Percentiles rank a stretch among this genome's conserved stretches.
These are phyloP conservation scores for Termitomyces sp. DNA, from an alignment of 768 basidiomycete genomes.

Conservation along the genomic window DNA sequence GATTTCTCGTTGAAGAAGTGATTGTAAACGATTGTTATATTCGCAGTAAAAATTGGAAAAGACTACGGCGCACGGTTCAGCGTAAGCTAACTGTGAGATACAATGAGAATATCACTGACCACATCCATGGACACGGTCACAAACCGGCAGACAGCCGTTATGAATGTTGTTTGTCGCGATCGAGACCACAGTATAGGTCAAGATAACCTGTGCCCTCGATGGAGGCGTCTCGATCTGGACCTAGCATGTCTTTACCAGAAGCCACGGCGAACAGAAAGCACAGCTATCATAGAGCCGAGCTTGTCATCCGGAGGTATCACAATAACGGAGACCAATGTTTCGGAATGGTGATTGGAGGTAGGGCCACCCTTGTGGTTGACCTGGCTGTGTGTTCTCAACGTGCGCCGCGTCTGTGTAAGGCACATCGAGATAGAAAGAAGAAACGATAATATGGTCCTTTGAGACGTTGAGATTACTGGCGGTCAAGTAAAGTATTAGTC, in stretches of 20 bases:
- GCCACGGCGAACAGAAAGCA: conserved; percentile 12
- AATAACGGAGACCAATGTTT: conserved; percentile 30
- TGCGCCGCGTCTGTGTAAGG: too few species aligned
- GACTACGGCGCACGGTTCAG: conserved; percentile 23
- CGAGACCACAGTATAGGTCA: conserved; percentile 34
- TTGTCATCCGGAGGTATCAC: conserved; percentile 43
- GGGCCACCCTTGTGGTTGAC: conserved; percentile 37
- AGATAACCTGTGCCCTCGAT: conserved; percentile 42
- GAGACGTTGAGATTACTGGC: neutral
- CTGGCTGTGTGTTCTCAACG: neutral
- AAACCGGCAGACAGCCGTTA: conserved; percentile 32
- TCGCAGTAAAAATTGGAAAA: conserved; percentile 48
- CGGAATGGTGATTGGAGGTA: conserved; percentile 23
- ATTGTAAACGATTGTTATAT: conserved; percentile 39
- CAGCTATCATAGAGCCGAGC: conserved; percentile 22
- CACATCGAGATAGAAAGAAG: too few species aligned
- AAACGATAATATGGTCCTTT: too few species aligned
- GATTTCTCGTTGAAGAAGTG: conserved; percentile 33
- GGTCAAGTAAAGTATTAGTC: neutral
- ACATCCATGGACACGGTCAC: conserved; percentile 32
- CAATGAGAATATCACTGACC: conserved; percentile 20
- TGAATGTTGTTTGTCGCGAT: conserved; percentile 40
- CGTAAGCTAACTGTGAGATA: neutral
- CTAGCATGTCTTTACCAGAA: conserved; percentile 12
- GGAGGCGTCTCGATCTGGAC: conserved; percentile 29